Evolutionary conservation across 768 basidiomycete genomes (phyloP), one percentile per base, ranked within the genome.

Genomic region (Coprinopsis marcescibilis): DNA sequence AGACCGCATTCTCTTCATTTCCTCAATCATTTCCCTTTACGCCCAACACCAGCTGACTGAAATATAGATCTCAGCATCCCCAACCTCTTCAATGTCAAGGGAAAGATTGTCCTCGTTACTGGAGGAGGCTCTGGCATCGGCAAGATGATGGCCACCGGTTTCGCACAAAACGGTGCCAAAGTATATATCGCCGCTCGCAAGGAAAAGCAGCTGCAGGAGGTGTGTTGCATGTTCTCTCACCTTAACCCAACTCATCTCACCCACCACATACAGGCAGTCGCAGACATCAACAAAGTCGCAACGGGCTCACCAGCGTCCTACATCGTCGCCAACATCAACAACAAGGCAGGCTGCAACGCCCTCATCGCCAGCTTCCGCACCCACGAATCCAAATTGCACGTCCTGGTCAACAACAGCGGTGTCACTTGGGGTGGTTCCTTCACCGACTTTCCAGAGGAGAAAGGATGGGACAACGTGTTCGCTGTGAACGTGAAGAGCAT

Each of bases 161-260:
- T 89, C 55, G 86, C 84, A 1, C 78, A 83, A 65, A 92, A 93
- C 56, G 91, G 91, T 11, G 88, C 84, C 26, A 84, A 80, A 55
- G 91, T 95, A 33, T 92, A 93, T 66, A 91, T 94, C 54, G 89
- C 91, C 12, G 83, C 88, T 10, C 73, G 91, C 46, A 92, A 90
- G 60, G 86, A 89, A 66, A 60, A 70, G 15, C 83, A 85, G 55
- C 72, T 94, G 48, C 80, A 85, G 65, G 77, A 85, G 73, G 87
- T 84, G 46, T 29, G 30, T 10, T 15, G 48, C 39, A 26, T 35
- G 20, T 37, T 41, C n/a, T 8, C 38, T 8, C 40, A 24, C 10
- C 39, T 26, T 34, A 38, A n/a, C 32, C 46, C 29, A 42, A 34
- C 24, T 37, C 33, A 20, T 29, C 4, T 17, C 46, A 46, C 46